Base-by-base conservation (phyloP, 345 rosid species). In the Eucalyptus dawsonii region DNA sequence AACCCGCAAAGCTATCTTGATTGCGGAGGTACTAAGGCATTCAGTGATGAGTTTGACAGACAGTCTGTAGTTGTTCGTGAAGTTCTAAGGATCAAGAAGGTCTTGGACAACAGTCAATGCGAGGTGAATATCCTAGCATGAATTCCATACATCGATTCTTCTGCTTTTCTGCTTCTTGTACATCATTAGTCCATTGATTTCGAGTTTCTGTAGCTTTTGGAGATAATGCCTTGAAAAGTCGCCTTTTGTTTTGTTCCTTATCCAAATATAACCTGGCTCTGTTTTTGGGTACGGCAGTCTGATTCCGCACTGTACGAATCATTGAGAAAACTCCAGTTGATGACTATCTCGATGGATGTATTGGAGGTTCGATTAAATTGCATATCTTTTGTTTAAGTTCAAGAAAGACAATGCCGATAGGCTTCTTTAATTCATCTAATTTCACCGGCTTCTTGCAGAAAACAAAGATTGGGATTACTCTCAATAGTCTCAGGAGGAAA, bases 41-140 rank as follows among this genome's bases (percentile, higher is more conserved):
- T 96, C 91, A 94, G 97, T 53, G 98, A 97, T 91, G 97, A 94
- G 89, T 95, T 97, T 60, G 99, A 97, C 86, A 94, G 95, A 42
- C 93, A 89, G 80, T 92, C 98, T 89, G 89, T 87, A 89, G n/a
- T 93, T 51, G 88, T 94, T 86, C 95, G 90, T 60, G 99, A 97
- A 89, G 97, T 97, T 69, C 80, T 89, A n/a, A 94, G 98, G 94
- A 96, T 96, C 92, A 96, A 95, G 76, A 34, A 31, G 19, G 76
- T 67, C 5, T 67, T 67, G 76, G 76, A 67, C 40, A 4, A 15
- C 21, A n/a, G 76, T 13, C 37, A 29, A 14, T 5, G 15, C 76
- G 76, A 65, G 76, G 76, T 65, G 37, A 58, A 58, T 58, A 58
- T 24, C 65, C 65, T 58, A 58, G 0, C 65, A 11, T 58, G 65